phyloP scores from a whole-genome alignment of 2,329 filamentous ascomycete genomes.

The Alternaria hordeiaustralica region DNA sequence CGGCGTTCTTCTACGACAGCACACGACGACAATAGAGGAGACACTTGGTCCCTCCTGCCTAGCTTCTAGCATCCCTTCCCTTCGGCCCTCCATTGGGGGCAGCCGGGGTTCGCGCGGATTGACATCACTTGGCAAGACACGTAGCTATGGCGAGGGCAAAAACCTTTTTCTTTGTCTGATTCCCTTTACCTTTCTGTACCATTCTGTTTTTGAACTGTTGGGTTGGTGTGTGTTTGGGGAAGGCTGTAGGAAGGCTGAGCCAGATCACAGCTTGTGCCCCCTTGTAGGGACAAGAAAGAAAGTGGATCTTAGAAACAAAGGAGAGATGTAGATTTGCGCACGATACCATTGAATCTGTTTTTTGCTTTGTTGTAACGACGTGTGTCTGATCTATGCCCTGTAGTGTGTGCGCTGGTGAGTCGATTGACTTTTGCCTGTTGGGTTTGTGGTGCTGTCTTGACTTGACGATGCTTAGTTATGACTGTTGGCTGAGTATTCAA shows the following conservation, averaged over 20 bases:
- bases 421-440: background rate
- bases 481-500: background rate
- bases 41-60: background rate
- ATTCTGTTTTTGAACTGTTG: conserved; percentile 1
- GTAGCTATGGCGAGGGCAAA: background rate
- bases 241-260: conserved; percentile 20
- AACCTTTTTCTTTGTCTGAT: background rate
- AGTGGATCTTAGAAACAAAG: background rate
- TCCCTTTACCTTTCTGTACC: background rate
- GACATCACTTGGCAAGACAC: background rate
- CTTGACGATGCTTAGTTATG: background rate
- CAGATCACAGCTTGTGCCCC: conserved; percentile 7
- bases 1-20: background rate
- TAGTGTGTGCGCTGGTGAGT: background rate
- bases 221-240: conserved; percentile 2
- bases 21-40: background rate
- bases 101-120: background rate
- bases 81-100: background rate
- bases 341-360: conserved; percentile 3
- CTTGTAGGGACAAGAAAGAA: conserved; percentile 2
- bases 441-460: background rate
- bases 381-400: background rate
- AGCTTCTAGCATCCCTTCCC: background rate
- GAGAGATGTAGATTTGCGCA: conserved; percentile 2
- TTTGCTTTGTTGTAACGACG: background rate